Evolutionary conservation across 768 basidiomycete species (phyloP), one percentile per base, ranked within the genome.

Genomic region (Tulasnella sp.): DNA sequence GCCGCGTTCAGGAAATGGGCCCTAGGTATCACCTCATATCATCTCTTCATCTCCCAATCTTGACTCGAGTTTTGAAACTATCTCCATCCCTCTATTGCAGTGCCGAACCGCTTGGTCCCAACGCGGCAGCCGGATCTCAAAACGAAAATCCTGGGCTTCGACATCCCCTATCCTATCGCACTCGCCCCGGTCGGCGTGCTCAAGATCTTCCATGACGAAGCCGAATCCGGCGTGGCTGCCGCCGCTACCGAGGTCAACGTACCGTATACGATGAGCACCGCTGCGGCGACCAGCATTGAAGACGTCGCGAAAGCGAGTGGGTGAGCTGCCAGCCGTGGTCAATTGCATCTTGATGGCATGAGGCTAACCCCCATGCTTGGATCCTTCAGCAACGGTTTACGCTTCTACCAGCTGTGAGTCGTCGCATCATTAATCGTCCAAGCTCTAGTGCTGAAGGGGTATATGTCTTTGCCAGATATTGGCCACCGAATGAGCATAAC

Each of bases 261-360:
- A 3, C 83, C 87, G 0, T 83, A 78, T 65, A 81, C 85, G 63
- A 76, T 92, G 70, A 88, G 86, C 64, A 84, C 87, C 0, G 87
- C 88, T 2, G 77, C 84, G 1, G 73, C 77, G 27, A 79, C 84
- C 24, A 78, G 81, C 9, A 84, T 92, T 60, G 88, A 91, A 67
- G 80, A 80, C 45, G 82, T 91, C n/a, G 90, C 82, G 2, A 66
- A 75, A 43, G 89, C 80, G 25, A 88, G 83, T 42, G 54, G 44
- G 9, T 56, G 41, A 27, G 54, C 41, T 44, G n/a, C 65, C 63
- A 2, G 55, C 61, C 34, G 51, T 21, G 49, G 42, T 22, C 53
- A 49, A 27, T 24, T 56, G 25, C 44, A 44, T 43, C 41, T 43
- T 42, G 17, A 29, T 43, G 25, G 41, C 25, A 25, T 43, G 54